Base-by-base conservation (phyloP, 2,329 filamentous ascomycete species). In the Sporothrix humicola region DNA sequence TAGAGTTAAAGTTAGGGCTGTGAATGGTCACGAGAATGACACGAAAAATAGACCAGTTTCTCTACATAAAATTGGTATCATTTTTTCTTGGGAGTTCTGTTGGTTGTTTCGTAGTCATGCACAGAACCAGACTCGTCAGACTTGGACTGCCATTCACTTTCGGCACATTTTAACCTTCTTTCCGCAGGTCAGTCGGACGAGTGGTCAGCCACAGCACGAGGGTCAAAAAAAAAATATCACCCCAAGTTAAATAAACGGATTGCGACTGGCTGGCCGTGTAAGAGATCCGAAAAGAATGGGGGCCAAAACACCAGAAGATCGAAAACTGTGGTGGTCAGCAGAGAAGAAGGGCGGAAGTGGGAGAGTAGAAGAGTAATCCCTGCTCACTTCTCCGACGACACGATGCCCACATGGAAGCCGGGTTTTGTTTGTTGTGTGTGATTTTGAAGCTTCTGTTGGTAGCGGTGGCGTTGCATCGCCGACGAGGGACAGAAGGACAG, bases 81-180 rank as follows among this genome's bases (percentile, higher is more conserved):
- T 37, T 37, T 37, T 37, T 26, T 26, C 23, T 26, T 26, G 23
- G 31, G 31, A 37, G 31, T 37, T 13, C 59, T n/a, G 59, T 65
- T 59, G 59, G 59, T 23, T 65, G 37, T 65, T 63, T 23, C 37
- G 59, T 63, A 20, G 59, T 63, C 59, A 63, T 63, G 9, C 17
- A 63, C 31, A 44, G 8, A 42, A 63, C 59, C n/a, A 63, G 1
- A 63, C 9, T 61, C n/a, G 26, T 7, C 58, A 20, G 12, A 37
- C 23, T 26, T 26, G 10, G 56, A 23, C 56, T 13, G 23, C 23
- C 1, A 1, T 26, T 26, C 20, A 8, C 20, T 48, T 54, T 61
- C 69, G 69, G 69, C 69, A 59, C 37, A 61, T n/a, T 71, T 59
- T 61, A 37, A 31, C 69, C 54, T 71, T 71, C 54, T 48, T 61